Evolutionary conservation across 2,329 filamentous ascomycete species (phyloP), one percentile per base, ranked within the genome.

Genomic region (Aureobasidium lini): DNA sequence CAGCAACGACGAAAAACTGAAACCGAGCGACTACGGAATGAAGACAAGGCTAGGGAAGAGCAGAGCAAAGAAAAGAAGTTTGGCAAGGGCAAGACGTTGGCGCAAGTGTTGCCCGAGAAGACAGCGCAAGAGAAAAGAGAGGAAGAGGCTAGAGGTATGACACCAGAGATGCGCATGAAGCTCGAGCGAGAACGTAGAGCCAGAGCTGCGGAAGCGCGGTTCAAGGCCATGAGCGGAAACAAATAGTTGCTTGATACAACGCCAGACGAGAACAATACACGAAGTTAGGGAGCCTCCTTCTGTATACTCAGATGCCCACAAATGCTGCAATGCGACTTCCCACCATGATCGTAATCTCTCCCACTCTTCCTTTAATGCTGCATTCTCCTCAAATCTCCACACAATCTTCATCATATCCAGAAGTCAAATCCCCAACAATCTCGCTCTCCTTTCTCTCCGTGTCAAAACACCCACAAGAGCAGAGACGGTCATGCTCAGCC

Each of bases 141-240:
- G 69, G 90, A 95, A 69, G 91, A 96, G 72, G 82, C 82, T 50
- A 84, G 90, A 63, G 92, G 93, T 0, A 78, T 97, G 76, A 95
- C 89, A 43, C 86, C 90, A 0, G 93, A 97, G 75, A 92, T 94
- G 83, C 84, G 85, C 70, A 83, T 86, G 82, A 84, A 83, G 70
- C 73, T 97, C 57, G 94, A 97, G 72, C 80, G 94, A 66, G 94
- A 99, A 75, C 80, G 91, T 66, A 86, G 93, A 68, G 94, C 94
- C 4, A 84, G 93, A 67, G 94, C 94, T 8, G 93, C 92, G 0
- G 94, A 97, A 74, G 92, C 93, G n/a, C 36, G 52, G 28, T 56
- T 56, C 48, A 40, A 52, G 48, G 48, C 48, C 15, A 40, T 40
- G 48, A 52, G 48, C 34, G 48, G 48, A 52, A 31, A 36, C 40